Evolutionary conservation across 108 stramenopile species (phyloP).

Genomic region (Conticribra weissflogii): DNA sequence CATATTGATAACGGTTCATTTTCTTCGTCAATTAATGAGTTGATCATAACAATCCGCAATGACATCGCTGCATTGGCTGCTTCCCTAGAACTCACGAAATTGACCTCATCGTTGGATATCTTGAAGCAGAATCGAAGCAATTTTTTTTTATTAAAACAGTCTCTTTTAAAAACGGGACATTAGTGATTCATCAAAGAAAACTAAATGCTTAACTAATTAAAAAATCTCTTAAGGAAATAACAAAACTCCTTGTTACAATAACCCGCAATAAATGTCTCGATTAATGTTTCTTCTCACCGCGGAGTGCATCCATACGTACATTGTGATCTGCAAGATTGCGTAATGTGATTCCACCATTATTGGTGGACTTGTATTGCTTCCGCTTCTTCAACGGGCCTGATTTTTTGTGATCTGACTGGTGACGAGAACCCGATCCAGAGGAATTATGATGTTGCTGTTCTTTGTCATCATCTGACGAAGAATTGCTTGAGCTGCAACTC

Average conservation of each 20-base stretch:
- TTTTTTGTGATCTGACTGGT: constrained; percentile 7
- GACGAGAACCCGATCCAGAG: not conserved
- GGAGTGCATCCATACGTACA: constrained; percentile 17
- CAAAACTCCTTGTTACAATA: too few relatives aligned
- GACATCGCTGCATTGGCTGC: too few relatives aligned
- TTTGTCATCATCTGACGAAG: constrained; percentile 25
- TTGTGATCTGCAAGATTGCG: constrained; percentile 26
- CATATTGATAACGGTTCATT: not conserved
- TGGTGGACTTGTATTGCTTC: not conserved
- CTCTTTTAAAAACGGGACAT: too few relatives aligned
- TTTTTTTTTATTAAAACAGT: too few relatives aligned
- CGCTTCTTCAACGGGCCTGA: constrained; percentile 32
- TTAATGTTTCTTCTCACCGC: not conserved
- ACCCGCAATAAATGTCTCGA: not conserved
- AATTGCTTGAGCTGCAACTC: constrained; percentile 27
- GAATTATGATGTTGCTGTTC: constrained; percentile 1
- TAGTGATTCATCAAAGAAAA: too few relatives aligned
- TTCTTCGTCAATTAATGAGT: too few relatives aligned
- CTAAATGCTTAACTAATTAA: too few relatives aligned
- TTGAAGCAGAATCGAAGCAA: too few relatives aligned
- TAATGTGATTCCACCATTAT: constrained; percentile 15
- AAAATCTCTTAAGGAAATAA: too few relatives aligned
- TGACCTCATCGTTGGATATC: too few relatives aligned
- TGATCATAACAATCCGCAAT: too few relatives aligned
- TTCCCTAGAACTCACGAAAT: too few relatives aligned